A percentile compares a stretch with the other conserved stretches of the same genome.
These are phyloP conservation scores for Peterozyma toletana DNA, from an alignment of 805 yeast genomes.

Conservation along the genomic window DNA sequence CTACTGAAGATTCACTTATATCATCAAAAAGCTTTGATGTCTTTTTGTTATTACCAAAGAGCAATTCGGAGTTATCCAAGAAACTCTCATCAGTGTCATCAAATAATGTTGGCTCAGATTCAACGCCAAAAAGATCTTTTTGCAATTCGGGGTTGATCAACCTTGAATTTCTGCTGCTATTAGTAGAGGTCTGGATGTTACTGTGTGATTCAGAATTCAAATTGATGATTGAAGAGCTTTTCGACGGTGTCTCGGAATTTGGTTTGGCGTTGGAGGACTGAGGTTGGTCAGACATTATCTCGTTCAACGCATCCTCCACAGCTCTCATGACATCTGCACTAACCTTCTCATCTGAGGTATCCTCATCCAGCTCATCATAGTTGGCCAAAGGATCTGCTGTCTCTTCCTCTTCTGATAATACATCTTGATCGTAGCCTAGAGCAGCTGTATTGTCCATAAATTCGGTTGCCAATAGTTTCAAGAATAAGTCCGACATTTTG, in stretches of 20 bases:
- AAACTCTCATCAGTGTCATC: constrained; percentile 15
- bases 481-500: constrained; percentile 47
- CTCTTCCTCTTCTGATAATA: constrained; percentile 11
- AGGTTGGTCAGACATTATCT: constrained; percentile 35
- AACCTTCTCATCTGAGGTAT: constrained; percentile 23
- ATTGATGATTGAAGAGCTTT: constrained; percentile 1
- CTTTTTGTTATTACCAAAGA: constrained; percentile 8
- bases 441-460: constrained; percentile 2
- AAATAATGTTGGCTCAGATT: constrained; percentile 25
- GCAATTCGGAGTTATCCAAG: constrained; percentile 8
- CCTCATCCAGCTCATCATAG: constrained; percentile 20
- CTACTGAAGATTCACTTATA: constrained; percentile 21
- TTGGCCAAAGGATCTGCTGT: constrained; percentile 25
- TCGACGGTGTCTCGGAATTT: not conserved
- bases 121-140: constrained; percentile 25
- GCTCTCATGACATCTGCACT: constrained; percentile 46
- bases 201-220: not conserved
- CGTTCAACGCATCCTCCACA: constrained; percentile 60
- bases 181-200: constrained; percentile 1
- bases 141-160: constrained; percentile 21
- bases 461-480: constrained; percentile 43
- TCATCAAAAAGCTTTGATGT: constrained; percentile 26
- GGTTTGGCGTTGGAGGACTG: not conserved
- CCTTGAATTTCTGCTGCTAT: constrained; percentile 14
- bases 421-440: not conserved